Conservation (phyloP, 768 basidiomycete species). For the Agaricus sinodeliciosus region DNA sequence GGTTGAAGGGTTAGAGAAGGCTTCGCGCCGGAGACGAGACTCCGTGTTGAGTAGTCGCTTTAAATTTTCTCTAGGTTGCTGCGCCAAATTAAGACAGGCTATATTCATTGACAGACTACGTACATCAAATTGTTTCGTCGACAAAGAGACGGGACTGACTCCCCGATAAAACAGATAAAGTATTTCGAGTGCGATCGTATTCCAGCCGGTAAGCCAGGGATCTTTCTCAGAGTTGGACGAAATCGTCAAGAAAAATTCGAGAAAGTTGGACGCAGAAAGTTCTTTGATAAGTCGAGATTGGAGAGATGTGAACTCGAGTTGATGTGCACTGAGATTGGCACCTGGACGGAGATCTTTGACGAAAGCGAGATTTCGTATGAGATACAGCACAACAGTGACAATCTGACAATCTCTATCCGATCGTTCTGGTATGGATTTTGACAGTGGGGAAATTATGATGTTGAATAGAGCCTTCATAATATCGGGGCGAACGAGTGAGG, state of each 20-base stretch:
- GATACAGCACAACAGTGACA: slow-evolving; percentile 81
- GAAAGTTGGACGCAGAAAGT: slow-evolving; percentile 63
- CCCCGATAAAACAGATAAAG: slow-evolving; percentile 87
- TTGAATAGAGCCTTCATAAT: slow-evolving; percentile 68
- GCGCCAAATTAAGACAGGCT: slow-evolving; percentile 9
- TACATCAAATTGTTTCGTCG: slow-evolving; percentile 62
- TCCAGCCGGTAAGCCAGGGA: slow-evolving; percentile 78
- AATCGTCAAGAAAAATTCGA: slow-evolving; percentile 79
- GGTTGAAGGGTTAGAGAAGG: slow-evolving; percentile 51
- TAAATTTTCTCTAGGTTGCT: slow-evolving; percentile 68
- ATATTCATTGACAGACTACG: slow-evolving; percentile 11
- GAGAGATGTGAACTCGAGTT: slow-evolving; percentile 69
- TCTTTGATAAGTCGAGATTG: slow-evolving; percentile 72
- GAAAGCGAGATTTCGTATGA: slow-evolving; percentile 90
- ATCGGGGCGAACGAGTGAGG: slow-evolving; percentile 59
- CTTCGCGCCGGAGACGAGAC: slow-evolving; percentile 51
- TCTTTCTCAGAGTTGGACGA: slow-evolving; percentile 73
- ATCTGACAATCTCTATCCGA: slow-evolving; percentile 78
- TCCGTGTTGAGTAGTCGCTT: slow-evolving; percentile 75
- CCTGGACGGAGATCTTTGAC: slow-evolving; percentile 71
- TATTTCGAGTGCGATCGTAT: slow-evolving; percentile 88
- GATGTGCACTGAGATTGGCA: slow-evolving; percentile 67
- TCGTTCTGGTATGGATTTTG: slow-evolving; percentile 63
- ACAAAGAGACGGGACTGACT: slow-evolving; percentile 53
- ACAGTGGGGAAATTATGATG: slow-evolving; percentile 72